Conservation (phyloP, 805 yeast species). For the Spathaspora hagerdaliae region DNA sequence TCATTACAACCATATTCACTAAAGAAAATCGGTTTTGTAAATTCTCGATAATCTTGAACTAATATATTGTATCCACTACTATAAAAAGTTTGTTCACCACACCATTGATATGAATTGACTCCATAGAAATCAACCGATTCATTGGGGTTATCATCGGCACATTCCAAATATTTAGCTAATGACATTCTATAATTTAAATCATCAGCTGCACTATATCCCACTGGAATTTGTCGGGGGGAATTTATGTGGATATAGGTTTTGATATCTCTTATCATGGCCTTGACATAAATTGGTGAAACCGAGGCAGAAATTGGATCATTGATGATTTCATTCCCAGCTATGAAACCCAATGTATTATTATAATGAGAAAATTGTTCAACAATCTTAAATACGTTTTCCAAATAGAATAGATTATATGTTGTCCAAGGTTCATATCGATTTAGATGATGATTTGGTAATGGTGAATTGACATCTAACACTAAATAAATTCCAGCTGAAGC, state of each 20-base stretch:
- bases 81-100: constrained; percentile 80
- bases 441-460: constrained; percentile 69
- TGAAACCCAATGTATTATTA: constrained; percentile 85
- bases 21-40: constrained; percentile 74
- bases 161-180: constrained; percentile 75
- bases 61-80: constrained; percentile 68
- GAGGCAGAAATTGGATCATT: constrained; percentile 74
- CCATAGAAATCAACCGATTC: constrained; percentile 79
- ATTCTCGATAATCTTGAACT: constrained; percentile 65
- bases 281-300: constrained; percentile 68
- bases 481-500: constrained; percentile 93
- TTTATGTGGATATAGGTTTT: constrained; percentile 62
- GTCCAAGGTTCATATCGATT: constrained; percentile 95
- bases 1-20: constrained; percentile 89
- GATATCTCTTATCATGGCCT: constrained; percentile 77
- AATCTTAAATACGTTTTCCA: constrained; percentile 72
- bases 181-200: constrained; percentile 75
- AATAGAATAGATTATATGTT: constrained; percentile 65
- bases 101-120: constrained; percentile 79
- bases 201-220: constrained; percentile 97
- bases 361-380: constrained; percentile 78
- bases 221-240: constrained; percentile 68
- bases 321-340: constrained; percentile 88
- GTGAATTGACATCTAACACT: constrained; percentile 88
- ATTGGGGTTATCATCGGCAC: constrained; percentile 49